Base-by-base conservation (phyloP, 2,329 filamentous ascomycete genomes). In the Cercospora sp. region DNA sequence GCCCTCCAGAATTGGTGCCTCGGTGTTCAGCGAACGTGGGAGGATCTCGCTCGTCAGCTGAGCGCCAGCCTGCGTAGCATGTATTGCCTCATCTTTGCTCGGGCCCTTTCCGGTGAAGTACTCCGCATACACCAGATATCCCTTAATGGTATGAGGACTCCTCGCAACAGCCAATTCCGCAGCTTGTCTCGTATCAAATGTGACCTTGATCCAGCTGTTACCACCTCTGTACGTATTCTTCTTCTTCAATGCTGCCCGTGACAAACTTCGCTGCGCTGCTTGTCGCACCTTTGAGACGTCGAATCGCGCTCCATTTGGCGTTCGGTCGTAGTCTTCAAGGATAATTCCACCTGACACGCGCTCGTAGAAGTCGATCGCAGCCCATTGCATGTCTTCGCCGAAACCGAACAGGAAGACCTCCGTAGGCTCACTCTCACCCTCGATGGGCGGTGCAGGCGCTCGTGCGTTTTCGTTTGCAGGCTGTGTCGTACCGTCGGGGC, bases 241-340 rank as follows among this genome's bases (percentile, higher is more conserved):
- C 78, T 94, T 91, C 63, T 86, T 84, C 65, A 93, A 88, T 74
- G 96, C 92, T 42, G 90, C 89, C 18, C 86, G 81, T 1, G 90
- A 91, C 63, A 97, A 81, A 9, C 87, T 86, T 62, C 87, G 85
- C 67, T 89, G 87, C 59, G 90, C 89, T 8, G 90, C 87, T 10
- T 90, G 88, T 62, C 91, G 87, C 9, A 91, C 89, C 61, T 91
- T 87, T 74, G 93, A 90, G 70, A 90, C 87, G 69, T 92, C 91
- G 82, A 91, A 94, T 1, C 90, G 87, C 70, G 89, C 86, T 65
- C 88, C 84, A 2, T 92, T 91, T n/a, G 94, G 90, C 71, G 91
- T 89, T 70, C 94, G 89, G 8, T 93, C 89, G 80, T 98, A 98
- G 80, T 97, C 94, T 81, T 98, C 94, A 80, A 94, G 94, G 77